These are phyloP conservation scores for Kwoniella botswanensis DNA, from an alignment of 768 basidiomycete species.

Conservation along the genomic window DNA sequence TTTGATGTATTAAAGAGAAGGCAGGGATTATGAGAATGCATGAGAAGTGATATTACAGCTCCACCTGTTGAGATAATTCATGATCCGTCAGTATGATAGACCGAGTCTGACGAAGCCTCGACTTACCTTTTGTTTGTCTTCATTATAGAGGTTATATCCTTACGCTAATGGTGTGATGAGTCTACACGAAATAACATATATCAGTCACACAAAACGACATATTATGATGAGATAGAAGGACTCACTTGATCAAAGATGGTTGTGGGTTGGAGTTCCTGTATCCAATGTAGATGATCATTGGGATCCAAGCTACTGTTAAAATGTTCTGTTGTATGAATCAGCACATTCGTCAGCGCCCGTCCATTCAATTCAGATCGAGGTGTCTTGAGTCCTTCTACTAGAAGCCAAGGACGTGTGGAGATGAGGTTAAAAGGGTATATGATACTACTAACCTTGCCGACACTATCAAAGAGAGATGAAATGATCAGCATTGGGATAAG, in stretches of 20 bases:
- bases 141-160: slow-evolving; percentile 38
- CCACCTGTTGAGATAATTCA: slow-evolving; percentile 7
- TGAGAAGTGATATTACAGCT: slow-evolving; percentile 30
- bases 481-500: neutral
- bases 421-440: neutral
- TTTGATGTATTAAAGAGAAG: neutral
- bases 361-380: too few species aligned
- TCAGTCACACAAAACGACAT: neutral
- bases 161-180: slow-evolving; percentile 92
- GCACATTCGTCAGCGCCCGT: neutral
- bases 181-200: slow-evolving; percentile 60
- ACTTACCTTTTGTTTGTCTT: slow-evolving; percentile 6
- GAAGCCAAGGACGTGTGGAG: neutral
- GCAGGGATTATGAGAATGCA: slow-evolving; percentile 20
- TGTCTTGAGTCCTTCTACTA: too few species aligned
- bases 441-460: slow-evolving; percentile 55
- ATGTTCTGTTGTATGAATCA: slow-evolving; percentile 67
- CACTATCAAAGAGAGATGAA: slow-evolving; percentile 28
- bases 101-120: too few species aligned
- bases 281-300: slow-evolving; percentile 92
- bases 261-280: slow-evolving; percentile 91
- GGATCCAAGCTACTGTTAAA: slow-evolving; percentile 94
- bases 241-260: slow-evolving; percentile 92
- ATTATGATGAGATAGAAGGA: slow-evolving; percentile 27
- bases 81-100: neutral